These are phyloP conservation scores for Agaricus sinodeliciosus DNA, from an alignment of 768 basidiomycete species.

Conservation along the genomic window DNA sequence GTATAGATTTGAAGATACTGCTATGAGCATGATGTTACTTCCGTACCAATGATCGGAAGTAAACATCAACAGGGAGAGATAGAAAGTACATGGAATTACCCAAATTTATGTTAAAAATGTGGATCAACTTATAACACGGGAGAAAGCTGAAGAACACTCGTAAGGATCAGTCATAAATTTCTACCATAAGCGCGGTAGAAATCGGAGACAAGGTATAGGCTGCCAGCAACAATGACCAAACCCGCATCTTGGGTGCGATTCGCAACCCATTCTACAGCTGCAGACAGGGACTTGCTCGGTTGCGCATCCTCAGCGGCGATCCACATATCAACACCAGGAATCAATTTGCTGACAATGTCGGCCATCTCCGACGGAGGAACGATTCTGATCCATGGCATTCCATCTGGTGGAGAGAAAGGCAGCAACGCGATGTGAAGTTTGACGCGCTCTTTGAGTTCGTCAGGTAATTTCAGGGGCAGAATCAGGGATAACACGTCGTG, in stretches of 20 bases:
- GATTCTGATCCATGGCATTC: slow-evolving; percentile 91
- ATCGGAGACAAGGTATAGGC: slow-evolving; percentile 92
- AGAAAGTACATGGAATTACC: too few species aligned
- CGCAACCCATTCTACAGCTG: slow-evolving; percentile 30
- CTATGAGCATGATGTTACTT: too few species aligned
- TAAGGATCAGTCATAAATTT: background rate
- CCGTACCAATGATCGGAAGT: too few species aligned
- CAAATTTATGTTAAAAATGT: too few species aligned
- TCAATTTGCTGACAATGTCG: slow-evolving; percentile 34
- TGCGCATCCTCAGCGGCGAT: slow-evolving; percentile 7
- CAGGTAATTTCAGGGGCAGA: slow-evolving; percentile 26
- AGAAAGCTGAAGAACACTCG: too few species aligned
- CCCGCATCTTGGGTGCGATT: slow-evolving; percentile 23
- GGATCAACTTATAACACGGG: too few species aligned
- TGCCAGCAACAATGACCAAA: slow-evolving; percentile 80
- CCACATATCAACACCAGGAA: slow-evolving; percentile 20
- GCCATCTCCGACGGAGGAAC: slow-evolving; percentile 47
- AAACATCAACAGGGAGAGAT: too few species aligned
- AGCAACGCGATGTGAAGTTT: slow-evolving; percentile 46
- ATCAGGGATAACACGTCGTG: slow-evolving; percentile 65
- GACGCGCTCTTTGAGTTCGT: slow-evolving; percentile 17
- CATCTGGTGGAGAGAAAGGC: slow-evolving; percentile 69
- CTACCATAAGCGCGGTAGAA: slow-evolving; percentile 50
- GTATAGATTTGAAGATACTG: too few species aligned
- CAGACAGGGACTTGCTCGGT: slow-evolving; percentile 25